A percentile compares a stretch with the other conserved stretches of the same genome.
These are phyloP conservation scores for Candida yuanshanica DNA, from an alignment of 805 yeast species.

Conservation along the genomic window DNA sequence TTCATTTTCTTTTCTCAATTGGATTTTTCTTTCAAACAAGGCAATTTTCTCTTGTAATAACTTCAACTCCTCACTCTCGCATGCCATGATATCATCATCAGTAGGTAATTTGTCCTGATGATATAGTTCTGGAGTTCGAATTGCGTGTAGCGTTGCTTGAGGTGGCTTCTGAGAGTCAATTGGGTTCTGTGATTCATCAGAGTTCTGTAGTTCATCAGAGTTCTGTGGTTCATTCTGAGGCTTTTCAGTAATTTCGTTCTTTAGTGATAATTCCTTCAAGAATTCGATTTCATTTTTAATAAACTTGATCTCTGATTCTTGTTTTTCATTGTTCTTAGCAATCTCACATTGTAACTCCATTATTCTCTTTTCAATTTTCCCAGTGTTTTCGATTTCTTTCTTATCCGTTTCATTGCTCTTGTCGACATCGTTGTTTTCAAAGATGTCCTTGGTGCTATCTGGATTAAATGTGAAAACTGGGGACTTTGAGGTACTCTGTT, in stretches of 20 bases:
- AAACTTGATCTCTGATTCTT: conserved; percentile 12
- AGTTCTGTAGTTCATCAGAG: neutral
- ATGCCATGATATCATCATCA: neutral
- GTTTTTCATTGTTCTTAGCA: neutral
- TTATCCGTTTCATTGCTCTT: neutral
- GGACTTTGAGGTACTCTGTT: conserved; percentile 3
- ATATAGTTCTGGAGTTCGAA: no score
- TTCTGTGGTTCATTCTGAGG: neutral
- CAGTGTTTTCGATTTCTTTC: neutral
- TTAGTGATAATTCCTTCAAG: conserved; percentile 14
- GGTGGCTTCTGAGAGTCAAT: no score
- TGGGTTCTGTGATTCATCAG: neutral
- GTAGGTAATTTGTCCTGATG: neutral
- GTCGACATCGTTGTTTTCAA: conserved; percentile 4
- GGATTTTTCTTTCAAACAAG: neutral
- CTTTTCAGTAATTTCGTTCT: neutral
- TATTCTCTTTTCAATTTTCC: neutral
- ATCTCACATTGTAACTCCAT: neutral
- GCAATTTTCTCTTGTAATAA: neutral
- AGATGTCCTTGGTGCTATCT: conserved; percentile 15
- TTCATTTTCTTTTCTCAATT: neutral
- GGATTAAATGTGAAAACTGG: conserved; percentile 10
- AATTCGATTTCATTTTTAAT: conserved; percentile 18
- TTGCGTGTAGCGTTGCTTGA: no score
- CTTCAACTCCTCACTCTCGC: neutral